Evolutionary conservation across 1,284 basidiomycete genomes (phyloP), one percentile per base, ranked within the genome.

Genomic region (Neonothopanus nambi): DNA sequence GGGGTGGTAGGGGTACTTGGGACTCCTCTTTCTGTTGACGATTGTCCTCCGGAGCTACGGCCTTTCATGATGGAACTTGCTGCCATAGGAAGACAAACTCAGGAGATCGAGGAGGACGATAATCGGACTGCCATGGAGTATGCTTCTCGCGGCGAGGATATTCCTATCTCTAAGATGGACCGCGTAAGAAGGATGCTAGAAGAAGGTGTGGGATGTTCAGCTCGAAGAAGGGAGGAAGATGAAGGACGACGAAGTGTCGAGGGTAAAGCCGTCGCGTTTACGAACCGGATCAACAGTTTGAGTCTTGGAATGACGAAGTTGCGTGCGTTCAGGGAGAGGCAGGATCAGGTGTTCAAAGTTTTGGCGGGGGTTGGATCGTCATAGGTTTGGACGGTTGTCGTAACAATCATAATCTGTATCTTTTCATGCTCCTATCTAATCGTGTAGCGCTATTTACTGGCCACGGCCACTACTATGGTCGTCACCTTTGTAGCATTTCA

Each of bases 211-310:
- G 84, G 82, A 7, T 67, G 72, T 52, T 66, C 42, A 61, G 65
- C 56, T 43, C 61, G 58, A 38, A 59, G 26, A 63, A 62, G 51
- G 41, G 66, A 67, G 3, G 59, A 58, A 23, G 65, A 63, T 28
- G 62, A 66, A n/a, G 67, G 65, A 1, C 63, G 76, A 45, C 67
- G 76, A 52, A 86, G 84, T 63, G 65, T 84, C 6, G 76, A 87
- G 63, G 82, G 84, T 3, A 67, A 80, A 15, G 80, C 82, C 9
- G 79, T 89, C 43, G 72, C 80, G 48, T 85, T 93, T 64, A 78
- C 85, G 36, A 92, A 92, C 64, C 68, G 85, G 56, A 80, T 92
- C 40, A 91, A 90, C 66, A 78, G 75, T 18, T 75, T 92, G 5
- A 84, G 86, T 57, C 61, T 92, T 53, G 76, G 75, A 0, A 81